Percentiles rank a stretch among this genome's conserved stretches.
These are phyloP conservation scores for Haemoproteus tartakovskyi DNA, from an alignment of 169 alveolate species.

Conservation along the genomic window DNA sequence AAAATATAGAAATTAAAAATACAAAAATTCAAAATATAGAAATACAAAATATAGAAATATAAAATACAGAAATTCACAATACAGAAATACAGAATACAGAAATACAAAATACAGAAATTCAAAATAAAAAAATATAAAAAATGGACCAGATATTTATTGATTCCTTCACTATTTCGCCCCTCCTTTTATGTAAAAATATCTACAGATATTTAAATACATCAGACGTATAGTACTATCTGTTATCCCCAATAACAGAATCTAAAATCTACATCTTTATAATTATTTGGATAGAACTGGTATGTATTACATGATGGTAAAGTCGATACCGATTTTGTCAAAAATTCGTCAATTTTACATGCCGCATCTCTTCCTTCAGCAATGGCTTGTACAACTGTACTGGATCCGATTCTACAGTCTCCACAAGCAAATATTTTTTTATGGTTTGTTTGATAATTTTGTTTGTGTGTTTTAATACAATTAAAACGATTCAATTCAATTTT, in stretches of 20 bases:
- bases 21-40: too few species aligned
- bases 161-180: too few species aligned
- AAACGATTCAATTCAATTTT: conserved; percentile 55
- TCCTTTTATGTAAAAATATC: too few species aligned
- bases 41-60: too few species aligned
- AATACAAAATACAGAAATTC: too few species aligned
- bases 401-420: conserved; percentile 78
- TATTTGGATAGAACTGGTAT: conserved; percentile 43
- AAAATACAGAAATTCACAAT: too few species aligned
- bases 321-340: conserved; percentile 39
- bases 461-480: conserved; percentile 55
- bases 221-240: background rate
- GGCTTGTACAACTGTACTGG: conserved; percentile 74
- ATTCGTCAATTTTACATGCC: conserved; percentile 67
- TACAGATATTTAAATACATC: too few species aligned
- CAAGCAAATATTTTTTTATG: conserved; percentile 69
- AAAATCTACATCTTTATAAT: conserved; percentile 28
- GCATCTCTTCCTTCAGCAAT: conserved; percentile 72
- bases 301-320: conserved; percentile 58
- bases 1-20: too few species aligned
- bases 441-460: conserved; percentile 49
- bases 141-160: too few species aligned
- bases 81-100: too few species aligned
- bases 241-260: conserved; percentile 47
- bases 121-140: too few species aligned